Base-by-base conservation (phyloP, 2,329 filamentous ascomycete species). In the Cercospora sp. region DNA sequence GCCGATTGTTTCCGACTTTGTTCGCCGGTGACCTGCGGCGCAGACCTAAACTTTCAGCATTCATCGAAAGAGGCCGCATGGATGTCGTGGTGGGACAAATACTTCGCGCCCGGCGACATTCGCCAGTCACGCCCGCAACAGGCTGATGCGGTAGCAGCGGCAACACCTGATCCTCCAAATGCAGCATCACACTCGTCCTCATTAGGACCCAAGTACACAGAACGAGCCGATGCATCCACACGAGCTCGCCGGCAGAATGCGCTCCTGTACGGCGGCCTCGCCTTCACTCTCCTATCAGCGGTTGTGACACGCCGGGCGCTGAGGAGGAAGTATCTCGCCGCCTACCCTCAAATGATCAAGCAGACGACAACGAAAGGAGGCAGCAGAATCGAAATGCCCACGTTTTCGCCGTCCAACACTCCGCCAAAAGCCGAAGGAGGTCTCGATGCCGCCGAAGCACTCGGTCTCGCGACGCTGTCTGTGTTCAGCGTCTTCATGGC, bases 381-480 rank as follows among this genome's bases (percentile, higher is more conserved):
- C 24, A 64, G 59, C 9, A 68, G 63, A 43, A 12, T 70, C 5
- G 63, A 68, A n/a, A 30, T 70, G 16, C 71, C 69, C 13, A 66
- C 65, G 16, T 73, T 72, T 55, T 61, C 70, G 9, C 64, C 65
- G 1, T 71, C 70, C 6, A 71, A 72, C 34, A 66, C 61, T 21
- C 63, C 60, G 13, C 65, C 67, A 4, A 72, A 69, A 34, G 70
- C 68, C 8, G 71, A 90, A 75, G 89, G 89, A 7, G 85, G 88
- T 1, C 78, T 91, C 45, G 90, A 97, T 71, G 94, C 94, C 0
- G 81, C 91, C 37, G 91, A 97, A 80, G 94, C 94, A 0, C 83
- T 99, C 24, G 91, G 90, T 60, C 83, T 97, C 40, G 95, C 94
- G 0, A 97, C 94, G 0, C 85, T 97, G 73, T 97, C 97, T 74